Evolutionary conservation across 495 filamentous ascomycete genomes (phyloP).

Genomic region (Lichina pygmaea): DNA sequence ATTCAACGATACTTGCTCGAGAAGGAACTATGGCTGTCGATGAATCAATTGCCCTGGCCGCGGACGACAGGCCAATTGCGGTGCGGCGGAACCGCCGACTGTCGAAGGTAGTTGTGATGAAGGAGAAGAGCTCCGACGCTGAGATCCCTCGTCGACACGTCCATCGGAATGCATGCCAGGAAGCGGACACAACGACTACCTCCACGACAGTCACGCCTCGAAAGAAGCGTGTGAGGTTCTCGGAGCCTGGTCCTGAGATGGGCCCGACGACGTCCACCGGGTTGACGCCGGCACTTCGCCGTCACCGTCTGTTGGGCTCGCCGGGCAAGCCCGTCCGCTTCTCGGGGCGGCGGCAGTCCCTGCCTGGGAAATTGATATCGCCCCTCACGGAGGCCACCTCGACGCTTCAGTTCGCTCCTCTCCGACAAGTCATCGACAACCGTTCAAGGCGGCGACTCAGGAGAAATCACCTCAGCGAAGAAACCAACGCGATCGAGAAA

Average conservation of each 20-base stretch:
- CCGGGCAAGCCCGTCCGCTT: constrained; percentile 8
- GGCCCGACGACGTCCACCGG: constrained; percentile 24
- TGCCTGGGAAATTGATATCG: constrained; percentile 9
- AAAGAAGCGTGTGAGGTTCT: constrained; percentile 45
- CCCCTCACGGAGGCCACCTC: constrained; percentile 8
- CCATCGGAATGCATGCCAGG: no score
- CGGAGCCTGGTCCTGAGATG: constrained; percentile 31
- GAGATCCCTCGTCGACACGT: no score
- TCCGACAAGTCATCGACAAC: constrained; percentile 40
- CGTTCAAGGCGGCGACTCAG: constrained; percentile 46
- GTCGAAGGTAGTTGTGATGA: no score
- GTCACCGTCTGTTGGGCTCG: constrained; percentile 9
- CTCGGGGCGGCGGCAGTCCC: constrained; percentile 8
- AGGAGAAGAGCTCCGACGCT: no score
- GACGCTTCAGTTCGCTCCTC: constrained; percentile 34
- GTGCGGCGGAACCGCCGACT: no score
- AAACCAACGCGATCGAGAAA: constrained; percentile 32
- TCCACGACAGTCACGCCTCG: no score
- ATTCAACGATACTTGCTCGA: no score
- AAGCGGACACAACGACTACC: no score
- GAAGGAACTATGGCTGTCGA: no score
- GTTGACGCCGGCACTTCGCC: constrained; percentile 38
- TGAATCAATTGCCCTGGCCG: no score
- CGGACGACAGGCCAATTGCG: no score
- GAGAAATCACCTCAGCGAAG: constrained; percentile 46